phyloP scores from a whole-genome alignment of 2,329 filamentous ascomycete species.

The Gnomoniopsis smithogilvyi region DNA sequence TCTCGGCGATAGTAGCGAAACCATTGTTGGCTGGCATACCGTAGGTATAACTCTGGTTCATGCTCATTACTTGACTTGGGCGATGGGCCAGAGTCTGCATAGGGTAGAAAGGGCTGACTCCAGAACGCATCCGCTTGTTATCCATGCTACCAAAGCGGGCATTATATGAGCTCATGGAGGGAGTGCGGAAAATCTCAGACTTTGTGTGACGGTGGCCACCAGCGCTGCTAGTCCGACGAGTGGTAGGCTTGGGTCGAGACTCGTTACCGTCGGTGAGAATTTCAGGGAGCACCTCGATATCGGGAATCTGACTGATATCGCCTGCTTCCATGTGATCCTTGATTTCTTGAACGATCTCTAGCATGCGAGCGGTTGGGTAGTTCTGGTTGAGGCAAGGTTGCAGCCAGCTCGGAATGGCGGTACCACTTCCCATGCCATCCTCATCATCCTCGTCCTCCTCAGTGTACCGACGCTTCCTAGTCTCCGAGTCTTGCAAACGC shows the following conservation, averaged over 20 bases:
- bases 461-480: conserved; percentile 15
- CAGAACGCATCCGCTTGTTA: conserved; percentile 14
- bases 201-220: conserved; percentile 16
- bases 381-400: conserved; percentile 41
- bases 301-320: conserved; percentile 45
- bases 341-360: conserved; percentile 44
- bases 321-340: conserved; percentile 41
- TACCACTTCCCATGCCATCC: conserved; percentile 32
- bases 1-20: conserved; percentile 33
- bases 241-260: conserved; percentile 20
- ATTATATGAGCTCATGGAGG: conserved; percentile 16
- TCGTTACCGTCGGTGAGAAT: conserved; percentile 38
- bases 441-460: conserved; percentile 30
- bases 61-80: conserved; percentile 13
- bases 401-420: conserved; percentile 48
- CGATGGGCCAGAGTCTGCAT: conserved; percentile 26
- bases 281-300: conserved; percentile 57
- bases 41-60: conserved; percentile 8
- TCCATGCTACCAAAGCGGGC: conserved; percentile 9
- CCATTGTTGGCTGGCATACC: conserved; percentile 12
- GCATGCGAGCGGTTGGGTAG: conserved; percentile 45
- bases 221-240: conserved; percentile 22
- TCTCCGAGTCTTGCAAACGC: conserved; percentile 39
- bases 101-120: conserved; percentile 9
- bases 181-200: conserved; percentile 21